These are phyloP conservation scores for Avena insularis DNA, from an alignment of 176 grass and related monocot genomes.

Conservation along the genomic window DNA sequence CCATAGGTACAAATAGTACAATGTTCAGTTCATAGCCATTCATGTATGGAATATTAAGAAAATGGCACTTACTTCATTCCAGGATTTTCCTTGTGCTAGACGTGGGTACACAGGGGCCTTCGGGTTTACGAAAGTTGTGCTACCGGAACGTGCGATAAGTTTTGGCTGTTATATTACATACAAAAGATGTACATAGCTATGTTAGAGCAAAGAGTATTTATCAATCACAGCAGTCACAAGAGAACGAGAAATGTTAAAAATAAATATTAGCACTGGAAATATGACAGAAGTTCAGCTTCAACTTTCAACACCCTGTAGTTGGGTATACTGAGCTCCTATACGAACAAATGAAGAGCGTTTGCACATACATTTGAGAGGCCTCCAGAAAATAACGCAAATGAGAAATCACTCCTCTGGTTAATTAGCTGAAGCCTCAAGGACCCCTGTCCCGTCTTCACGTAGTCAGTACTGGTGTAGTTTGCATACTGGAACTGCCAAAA, in stretches of 20 bases:
- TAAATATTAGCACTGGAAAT: not conserved
- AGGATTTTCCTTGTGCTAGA: constrained; percentile 83
- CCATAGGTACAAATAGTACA: not conserved
- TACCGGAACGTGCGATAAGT: constrained; percentile 65
- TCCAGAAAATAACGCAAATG: constrained; percentile 89
- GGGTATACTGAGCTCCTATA: not conserved
- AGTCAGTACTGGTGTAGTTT: constrained; percentile 64
- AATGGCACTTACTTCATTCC: constrained; percentile 77
- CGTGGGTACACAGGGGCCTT: constrained; percentile 91
- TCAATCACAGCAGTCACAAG: not conserved
- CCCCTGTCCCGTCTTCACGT: constrained; percentile 68
- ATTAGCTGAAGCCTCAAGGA: constrained; percentile 86
- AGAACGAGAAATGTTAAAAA: constrained; percentile 12
- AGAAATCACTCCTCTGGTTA: constrained; percentile 89
- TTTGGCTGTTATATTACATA: constrained; percentile 63
- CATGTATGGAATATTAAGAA: constrained; percentile 23
- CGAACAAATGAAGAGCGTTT: constrained; percentile 38
- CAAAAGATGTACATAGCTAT: constrained; percentile 12
- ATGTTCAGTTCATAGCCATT: constrained; percentile 36
- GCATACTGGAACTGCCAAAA: constrained; percentile 80
- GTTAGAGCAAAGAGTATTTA: constrained; percentile 36
- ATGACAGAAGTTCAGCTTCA: not conserved
- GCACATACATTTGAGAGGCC: constrained; percentile 70
- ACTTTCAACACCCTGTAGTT: constrained; percentile 7
- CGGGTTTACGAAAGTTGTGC: constrained; percentile 71